Conservation (phyloP, 805 yeast species). For the Lipomyces sp. region DNA sequence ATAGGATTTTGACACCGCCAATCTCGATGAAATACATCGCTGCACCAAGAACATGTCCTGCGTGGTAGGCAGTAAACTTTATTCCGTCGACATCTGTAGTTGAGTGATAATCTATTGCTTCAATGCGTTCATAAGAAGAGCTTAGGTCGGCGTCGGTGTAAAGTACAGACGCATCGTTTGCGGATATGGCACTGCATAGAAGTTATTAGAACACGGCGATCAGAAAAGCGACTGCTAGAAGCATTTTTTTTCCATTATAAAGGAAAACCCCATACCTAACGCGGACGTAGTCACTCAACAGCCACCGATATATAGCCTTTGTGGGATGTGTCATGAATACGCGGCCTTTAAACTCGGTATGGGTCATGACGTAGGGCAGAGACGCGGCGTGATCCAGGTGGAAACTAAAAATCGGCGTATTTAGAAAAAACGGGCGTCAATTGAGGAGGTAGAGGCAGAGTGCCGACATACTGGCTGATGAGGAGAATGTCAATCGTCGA, state of each 20-base stretch:
- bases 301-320: slow-evolving; percentile 95
- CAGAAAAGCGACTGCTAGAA: no score
- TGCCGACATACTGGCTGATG: slow-evolving; percentile 60
- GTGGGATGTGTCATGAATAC: slow-evolving; percentile 99
- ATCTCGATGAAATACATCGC: slow-evolving; percentile 96
- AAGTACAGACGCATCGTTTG: slow-evolving; percentile 41
- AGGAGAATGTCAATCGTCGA: slow-evolving; percentile 80
- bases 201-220: not conserved
- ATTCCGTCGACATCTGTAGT: slow-evolving; percentile 93
- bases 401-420: slow-evolving; percentile 44
- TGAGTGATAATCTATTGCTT: slow-evolving; percentile 92
- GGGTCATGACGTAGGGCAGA: slow-evolving; percentile 95
- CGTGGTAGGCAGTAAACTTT: slow-evolving; percentile 95
- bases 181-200: slow-evolving; percentile 15
- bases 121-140: slow-evolving; percentile 83
- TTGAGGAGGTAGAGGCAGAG: no score
- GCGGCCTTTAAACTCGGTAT: slow-evolving; percentile 88
- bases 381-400: slow-evolving; percentile 98
- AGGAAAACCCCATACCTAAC: slow-evolving; percentile 54
- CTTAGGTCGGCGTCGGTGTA: slow-evolving; percentile 89
- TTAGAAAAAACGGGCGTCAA: not conserved
- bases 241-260: no score
- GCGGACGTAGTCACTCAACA: slow-evolving; percentile 86
- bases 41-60: slow-evolving; percentile 99
- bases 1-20: slow-evolving; percentile 82